A percentile compares a stretch with the other conserved stretches of the same genome.
Conservation (phyloP, 208 protist genomes). For the Phytomonas serpens region DNA sequence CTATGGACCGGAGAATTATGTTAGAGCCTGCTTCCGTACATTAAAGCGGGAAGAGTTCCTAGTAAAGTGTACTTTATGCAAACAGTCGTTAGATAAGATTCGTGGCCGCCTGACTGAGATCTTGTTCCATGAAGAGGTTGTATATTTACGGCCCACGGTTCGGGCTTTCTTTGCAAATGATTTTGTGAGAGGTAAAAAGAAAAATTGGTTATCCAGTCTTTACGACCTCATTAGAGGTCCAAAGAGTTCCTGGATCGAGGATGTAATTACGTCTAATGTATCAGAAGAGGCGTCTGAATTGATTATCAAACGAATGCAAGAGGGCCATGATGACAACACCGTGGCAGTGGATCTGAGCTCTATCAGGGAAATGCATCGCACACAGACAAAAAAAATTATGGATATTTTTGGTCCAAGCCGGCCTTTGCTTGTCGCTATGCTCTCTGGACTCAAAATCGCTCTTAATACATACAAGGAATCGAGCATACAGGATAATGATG, state of each 20-base stretch:
- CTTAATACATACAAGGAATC: slow-evolving; percentile 15
- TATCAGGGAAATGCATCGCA: slow-evolving; percentile 16
- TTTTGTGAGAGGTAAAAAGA: slow-evolving; percentile 13
- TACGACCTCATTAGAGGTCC: slow-evolving; percentile 24
- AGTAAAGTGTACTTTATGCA: slow-evolving; percentile 41
- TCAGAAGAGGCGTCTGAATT: slow-evolving; percentile 15
- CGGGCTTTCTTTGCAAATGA: slow-evolving; percentile 23
- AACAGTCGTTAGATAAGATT: slow-evolving; percentile 40
- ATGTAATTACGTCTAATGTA: slow-evolving; percentile 17
- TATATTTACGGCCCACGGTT: slow-evolving; percentile 27
- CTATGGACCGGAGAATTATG: slow-evolving; percentile 30
- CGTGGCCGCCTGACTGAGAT: slow-evolving; percentile 29
- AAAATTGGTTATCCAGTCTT: slow-evolving; percentile 16
- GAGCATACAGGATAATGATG: slow-evolving; percentile 16
- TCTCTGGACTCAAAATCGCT: slow-evolving; percentile 11
- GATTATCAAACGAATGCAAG: slow-evolving; percentile 7
- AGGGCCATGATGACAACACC: not conserved
- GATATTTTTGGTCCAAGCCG: slow-evolving; percentile 13
- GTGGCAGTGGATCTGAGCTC: slow-evolving; percentile 12
- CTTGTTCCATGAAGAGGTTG: slow-evolving; percentile 36
- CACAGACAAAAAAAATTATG: slow-evolving; percentile 15
- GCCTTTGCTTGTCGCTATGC: not conserved
- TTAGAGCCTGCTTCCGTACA: slow-evolving; percentile 22
- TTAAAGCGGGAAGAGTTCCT: slow-evolving; percentile 39
- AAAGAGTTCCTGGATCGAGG: slow-evolving; percentile 27